Conservation (phyloP, 352 stramenopile genomes). For the Phytophthora niederhauseri region DNA sequence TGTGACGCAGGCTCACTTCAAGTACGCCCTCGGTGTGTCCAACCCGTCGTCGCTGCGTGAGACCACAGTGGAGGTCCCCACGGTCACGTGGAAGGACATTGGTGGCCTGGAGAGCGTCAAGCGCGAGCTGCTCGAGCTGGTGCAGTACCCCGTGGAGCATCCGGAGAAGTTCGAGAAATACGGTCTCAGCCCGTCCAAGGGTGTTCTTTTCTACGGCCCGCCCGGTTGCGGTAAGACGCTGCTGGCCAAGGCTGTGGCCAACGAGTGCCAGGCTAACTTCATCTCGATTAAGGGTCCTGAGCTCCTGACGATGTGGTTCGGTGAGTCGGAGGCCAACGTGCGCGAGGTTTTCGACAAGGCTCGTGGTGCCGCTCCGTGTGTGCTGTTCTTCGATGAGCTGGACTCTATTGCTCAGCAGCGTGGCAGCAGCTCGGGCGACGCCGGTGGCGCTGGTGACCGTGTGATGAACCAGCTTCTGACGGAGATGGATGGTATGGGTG, state of each 20-base stretch:
- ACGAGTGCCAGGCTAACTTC: conserved; percentile 99
- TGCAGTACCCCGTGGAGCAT: conserved; percentile 99
- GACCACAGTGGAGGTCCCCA: conserved; percentile 99
- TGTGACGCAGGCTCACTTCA: conserved; percentile 99
- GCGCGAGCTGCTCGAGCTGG: conserved; percentile 98
- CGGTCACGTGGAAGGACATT: conserved; percentile 99
- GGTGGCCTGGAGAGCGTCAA: conserved; percentile 98
- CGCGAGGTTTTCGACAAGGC: conserved; percentile 99
- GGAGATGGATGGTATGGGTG: conserved; percentile 99
- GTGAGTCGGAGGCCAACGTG: conserved; percentile 99
- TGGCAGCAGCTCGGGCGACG: conserved; percentile 95
- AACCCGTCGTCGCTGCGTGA: conserved; percentile 99
- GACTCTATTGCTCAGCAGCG: conserved; percentile 99
- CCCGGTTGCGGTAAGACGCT: conserved; percentile 99
- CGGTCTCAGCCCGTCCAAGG: conserved; percentile 93
- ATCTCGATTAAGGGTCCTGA: conserved; percentile 99
- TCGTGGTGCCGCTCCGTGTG: conserved; percentile 95
- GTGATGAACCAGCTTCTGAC: conserved; percentile 99
- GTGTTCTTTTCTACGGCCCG: conserved; percentile 99
- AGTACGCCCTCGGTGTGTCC: conserved; percentile 97
- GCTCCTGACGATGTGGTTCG: conserved; percentile 99
- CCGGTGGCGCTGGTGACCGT: conserved; percentile 97
- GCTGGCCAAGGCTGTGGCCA: conserved; percentile 99
- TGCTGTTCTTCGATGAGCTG: conserved; percentile 99
- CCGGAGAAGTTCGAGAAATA: conserved; percentile 99